Evolutionary conservation across 345 rosid genomes (phyloP).

Genomic region (Salix viminalis): DNA sequence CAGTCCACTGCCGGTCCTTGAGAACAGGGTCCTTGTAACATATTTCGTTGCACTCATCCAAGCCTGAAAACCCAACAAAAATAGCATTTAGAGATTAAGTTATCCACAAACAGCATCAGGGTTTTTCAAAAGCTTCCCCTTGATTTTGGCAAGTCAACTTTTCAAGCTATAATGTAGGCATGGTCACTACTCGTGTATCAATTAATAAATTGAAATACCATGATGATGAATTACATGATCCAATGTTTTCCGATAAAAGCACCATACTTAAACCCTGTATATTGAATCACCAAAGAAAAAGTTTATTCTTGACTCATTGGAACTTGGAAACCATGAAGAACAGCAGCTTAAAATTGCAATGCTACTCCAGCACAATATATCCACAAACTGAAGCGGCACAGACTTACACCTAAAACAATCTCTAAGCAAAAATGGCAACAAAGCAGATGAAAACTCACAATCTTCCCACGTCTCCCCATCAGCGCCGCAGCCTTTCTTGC

Average conservation of each 20-base stretch:
- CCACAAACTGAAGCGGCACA: background rate
- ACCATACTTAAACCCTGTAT: background rate
- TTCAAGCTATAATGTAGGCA: background rate
- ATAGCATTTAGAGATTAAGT: constrained; percentile 8
- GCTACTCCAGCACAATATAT: background rate
- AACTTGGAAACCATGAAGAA: background rate
- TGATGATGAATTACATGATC: background rate
- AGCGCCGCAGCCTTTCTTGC: constrained; percentile 87
- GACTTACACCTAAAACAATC: background rate
- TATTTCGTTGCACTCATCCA: constrained; percentile 70
- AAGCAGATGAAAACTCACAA: constrained; percentile 51
- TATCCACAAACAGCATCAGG: background rate
- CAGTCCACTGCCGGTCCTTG: constrained; percentile 87
- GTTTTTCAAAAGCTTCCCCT: background rate
- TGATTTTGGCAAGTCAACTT: background rate
- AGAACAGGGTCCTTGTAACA: constrained; percentile 97
- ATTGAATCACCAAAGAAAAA: background rate
- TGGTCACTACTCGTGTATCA: background rate
- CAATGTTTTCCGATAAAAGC: background rate
- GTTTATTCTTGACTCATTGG: background rate
- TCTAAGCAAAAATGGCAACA: constrained; percentile 1
- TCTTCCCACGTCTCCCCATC: constrained; percentile 93
- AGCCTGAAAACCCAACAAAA: constrained; percentile 44
- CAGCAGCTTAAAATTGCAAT: background rate
- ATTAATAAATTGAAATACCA: background rate